Conservation (phyloP, 192 early-diverging fungal genomes). For the Dimargaris verticillata region DNA sequence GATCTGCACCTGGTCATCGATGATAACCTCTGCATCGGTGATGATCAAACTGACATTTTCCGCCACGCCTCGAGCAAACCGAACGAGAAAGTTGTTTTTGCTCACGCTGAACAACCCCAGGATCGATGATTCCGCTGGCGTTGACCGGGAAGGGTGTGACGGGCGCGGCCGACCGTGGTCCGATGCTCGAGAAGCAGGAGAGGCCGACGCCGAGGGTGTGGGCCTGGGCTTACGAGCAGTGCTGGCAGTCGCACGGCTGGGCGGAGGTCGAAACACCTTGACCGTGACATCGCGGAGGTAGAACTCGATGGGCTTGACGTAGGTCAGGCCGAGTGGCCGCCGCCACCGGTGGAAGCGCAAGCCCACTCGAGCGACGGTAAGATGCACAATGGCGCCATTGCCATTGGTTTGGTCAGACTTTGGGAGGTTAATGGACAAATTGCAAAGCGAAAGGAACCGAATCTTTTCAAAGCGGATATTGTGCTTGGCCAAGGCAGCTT, state of each 20-base stretch:
- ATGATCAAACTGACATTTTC: conserved; percentile 9
- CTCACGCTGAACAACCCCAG: conserved; percentile 1
- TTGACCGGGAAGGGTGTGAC: background rate
- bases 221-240: background rate
- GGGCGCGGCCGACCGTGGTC: too few relatives aligned
- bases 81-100: conserved; percentile 9
- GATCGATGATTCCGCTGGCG: background rate
- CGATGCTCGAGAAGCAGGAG: background rate
- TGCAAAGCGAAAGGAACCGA: conserved; percentile 7
- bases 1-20: conserved; percentile 11
- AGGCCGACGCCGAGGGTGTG: background rate
- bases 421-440: conserved; percentile 2
- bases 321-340: conserved; percentile 5
- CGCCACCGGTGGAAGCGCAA: conserved; percentile 10
- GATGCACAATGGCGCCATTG: background rate
- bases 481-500: background rate
- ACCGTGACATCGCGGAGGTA: conserved; percentile 7
- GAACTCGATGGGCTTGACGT: conserved; percentile 10
- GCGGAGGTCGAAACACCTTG: conserved; percentile 9
- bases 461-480: conserved; percentile 11
- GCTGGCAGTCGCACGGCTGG: background rate
- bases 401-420: background rate
- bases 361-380: conserved; percentile 7
- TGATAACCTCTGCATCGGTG: conserved; percentile 12
- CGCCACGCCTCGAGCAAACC: background rate